Evolutionary conservation across 192 early-diverging fungal genomes (phyloP), one percentile per base, ranked within the genome.

Genomic region (Endogone sp.): DNA sequence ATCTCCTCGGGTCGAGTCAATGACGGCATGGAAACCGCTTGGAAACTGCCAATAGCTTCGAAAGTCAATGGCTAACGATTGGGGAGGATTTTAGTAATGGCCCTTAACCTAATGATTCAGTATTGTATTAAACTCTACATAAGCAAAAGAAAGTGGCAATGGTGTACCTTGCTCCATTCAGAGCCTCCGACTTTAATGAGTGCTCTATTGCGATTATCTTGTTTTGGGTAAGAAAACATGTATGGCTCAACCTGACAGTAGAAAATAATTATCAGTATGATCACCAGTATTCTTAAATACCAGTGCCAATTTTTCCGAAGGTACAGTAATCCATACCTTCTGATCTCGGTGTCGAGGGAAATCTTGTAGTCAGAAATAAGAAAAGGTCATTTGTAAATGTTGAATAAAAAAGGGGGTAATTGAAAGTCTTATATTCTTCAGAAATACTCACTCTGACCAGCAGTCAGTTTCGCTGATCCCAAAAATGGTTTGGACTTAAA

Each of bases 191-290:
- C 81, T 68, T 91, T 87, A 27, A 97, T 82, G 62, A 94, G 76
- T 2, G 91, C 87, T 26, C 96, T 81, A 75, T 95, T 98, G 31
- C 89, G 77, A 56, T 91, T 87, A 57, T 97, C 95, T 69, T 87
- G 87, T 28, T 84, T 92, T 1, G 91, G 89, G 73, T 96, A 99
- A 3, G 95, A 96, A 75, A 96, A 99, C 92, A 99, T 92, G 25
- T 97, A 85, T 37, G 93, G 93, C 30, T 83, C 70, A 1, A 86
- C 79, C 78, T 90, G 37, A 49, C 6, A 49, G 16, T 1, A 16
- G 37, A 49, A 6, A 6, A 49, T 16, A 49, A 49, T 49, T 1
- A 49, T 49, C 16, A 16, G n/a, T n/a, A n/a, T n/a, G n/a, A n/a
- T n/a, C n/a, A n/a, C n/a, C n/a, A n/a, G n/a, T n/a, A n/a, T n/a